Percentiles rank a stretch among this genome's conserved stretches.
Evolutionary conservation across 805 yeast species (phyloP).

Genomic region (Zygosaccharomyces pseudorouxii): DNA sequence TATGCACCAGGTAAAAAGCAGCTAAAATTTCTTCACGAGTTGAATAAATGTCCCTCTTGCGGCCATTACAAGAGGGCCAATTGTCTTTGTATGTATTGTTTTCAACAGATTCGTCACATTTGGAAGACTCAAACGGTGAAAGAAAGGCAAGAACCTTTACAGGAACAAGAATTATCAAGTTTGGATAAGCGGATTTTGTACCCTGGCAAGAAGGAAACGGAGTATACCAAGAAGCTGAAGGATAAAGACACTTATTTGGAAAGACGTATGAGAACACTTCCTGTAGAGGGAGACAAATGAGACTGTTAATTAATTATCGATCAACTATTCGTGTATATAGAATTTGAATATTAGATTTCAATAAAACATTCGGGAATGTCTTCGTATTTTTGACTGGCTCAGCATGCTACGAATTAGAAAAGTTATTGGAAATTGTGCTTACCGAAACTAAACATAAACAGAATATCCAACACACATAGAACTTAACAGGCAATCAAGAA

Average conservation of each 20-base stretch:
- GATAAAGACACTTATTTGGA: conserved; percentile 53
- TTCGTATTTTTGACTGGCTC: too few species aligned
- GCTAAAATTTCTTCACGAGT: conserved; percentile 63
- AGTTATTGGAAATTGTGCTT: too few species aligned
- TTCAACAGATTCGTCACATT: conserved; percentile 66
- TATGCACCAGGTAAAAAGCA: conserved; percentile 82
- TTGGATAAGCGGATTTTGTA: conserved; percentile 62
- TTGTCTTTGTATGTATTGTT: conserved; percentile 89
- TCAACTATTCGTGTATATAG: conserved; percentile 2
- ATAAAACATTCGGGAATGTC: background rate
- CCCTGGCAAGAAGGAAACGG: conserved; percentile 62
- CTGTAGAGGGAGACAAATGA: conserved; percentile 37
- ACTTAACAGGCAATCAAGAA: too few species aligned
- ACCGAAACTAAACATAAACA: too few species aligned
- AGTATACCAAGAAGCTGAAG: conserved; percentile 42
- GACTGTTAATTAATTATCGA: background rate
- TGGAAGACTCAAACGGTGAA: conserved; percentile 49
- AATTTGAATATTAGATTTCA: background rate
- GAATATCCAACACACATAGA: too few species aligned
- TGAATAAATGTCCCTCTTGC: conserved; percentile 92
- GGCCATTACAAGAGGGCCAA: conserved; percentile 89
- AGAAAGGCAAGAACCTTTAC: conserved; percentile 26
- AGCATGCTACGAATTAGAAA: too few species aligned
- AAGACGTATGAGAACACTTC: conserved; percentile 51
- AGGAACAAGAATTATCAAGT: conserved; percentile 42